Percentiles rank a stretch among this genome's conserved stretches.
phyloP scores from a whole-genome alignment of 2,329 filamentous ascomycete species.

The Cordyceps pruinosa region DNA sequence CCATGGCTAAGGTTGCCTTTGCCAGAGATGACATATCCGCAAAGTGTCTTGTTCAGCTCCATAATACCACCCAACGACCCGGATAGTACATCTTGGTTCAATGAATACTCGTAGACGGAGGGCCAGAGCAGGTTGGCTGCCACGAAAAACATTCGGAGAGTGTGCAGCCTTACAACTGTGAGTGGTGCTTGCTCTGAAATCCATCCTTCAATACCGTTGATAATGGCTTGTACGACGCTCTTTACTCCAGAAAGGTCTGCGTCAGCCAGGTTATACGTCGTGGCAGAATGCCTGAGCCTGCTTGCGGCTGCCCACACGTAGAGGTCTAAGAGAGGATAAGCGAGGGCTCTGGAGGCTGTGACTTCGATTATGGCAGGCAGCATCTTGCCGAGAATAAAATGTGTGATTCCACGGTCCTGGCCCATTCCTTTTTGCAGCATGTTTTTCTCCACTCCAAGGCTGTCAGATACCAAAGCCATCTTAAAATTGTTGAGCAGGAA shows the following conservation, averaged over 20 bases:
- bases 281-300: constrained; percentile 24
- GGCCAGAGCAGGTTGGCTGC: constrained; percentile 17
- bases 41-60: not conserved
- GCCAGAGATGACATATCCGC: not conserved
- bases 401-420: constrained; percentile 33
- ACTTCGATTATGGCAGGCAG: constrained; percentile 45
- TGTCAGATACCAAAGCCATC: constrained; percentile 42
- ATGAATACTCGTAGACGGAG: constrained; percentile 14
- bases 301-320: constrained; percentile 38
- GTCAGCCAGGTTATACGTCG: constrained; percentile 16
- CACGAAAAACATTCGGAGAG: constrained; percentile 17
- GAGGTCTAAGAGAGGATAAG: constrained; percentile 44
- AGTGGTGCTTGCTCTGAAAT: constrained; percentile 3
- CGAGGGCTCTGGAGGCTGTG: constrained; percentile 26
- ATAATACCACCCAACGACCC: not conserved
- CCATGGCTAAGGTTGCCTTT: not conserved
- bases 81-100: not conserved
- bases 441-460: constrained; percentile 37
- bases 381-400: constrained; percentile 46
- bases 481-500: constrained; percentile 53
- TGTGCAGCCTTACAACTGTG: constrained; percentile 19
- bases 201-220: constrained; percentile 17
- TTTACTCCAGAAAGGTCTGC: constrained; percentile 4
- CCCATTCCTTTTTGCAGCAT: constrained; percentile 43
- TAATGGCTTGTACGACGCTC: constrained; percentile 16